phyloP scores from a whole-genome alignment of 2,329 filamentous ascomycete species.

The Fusarium liriodendri region DNA sequence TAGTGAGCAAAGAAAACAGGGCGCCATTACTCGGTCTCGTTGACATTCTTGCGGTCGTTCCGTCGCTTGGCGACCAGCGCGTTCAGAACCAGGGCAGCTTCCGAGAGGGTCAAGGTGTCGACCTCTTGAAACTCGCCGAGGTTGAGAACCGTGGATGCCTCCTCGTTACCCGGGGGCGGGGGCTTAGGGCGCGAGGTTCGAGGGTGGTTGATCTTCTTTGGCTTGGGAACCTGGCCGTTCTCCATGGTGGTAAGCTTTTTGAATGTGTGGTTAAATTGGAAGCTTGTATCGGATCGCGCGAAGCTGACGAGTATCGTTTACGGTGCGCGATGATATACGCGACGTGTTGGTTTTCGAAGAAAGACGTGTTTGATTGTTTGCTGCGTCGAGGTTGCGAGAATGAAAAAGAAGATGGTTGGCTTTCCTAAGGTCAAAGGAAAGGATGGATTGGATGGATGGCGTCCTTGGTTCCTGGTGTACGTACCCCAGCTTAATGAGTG shows the following conservation, averaged over 20 bases:
- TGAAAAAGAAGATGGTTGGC: conserved; percentile 4
- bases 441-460: conserved; percentile 22
- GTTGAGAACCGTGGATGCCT: conserved; percentile 82
- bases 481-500: conserved; percentile 39
- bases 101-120: conserved; percentile 90
- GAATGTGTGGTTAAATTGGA: not conserved
- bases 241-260: conserved; percentile 23
- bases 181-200: conserved; percentile 75
- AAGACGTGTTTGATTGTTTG: not conserved
- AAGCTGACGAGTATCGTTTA: not conserved
- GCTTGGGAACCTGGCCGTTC: conserved; percentile 23
- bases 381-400: not conserved
- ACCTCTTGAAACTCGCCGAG: conserved; percentile 95
- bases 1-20: not conserved
- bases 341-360: not conserved
- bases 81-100: conserved; percentile 91
- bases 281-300: not conserved
- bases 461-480: conserved; percentile 19
- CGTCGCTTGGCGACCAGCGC: conserved; percentile 85
- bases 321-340: conserved; percentile 2
- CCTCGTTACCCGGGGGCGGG: conserved; percentile 81
- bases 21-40: conserved; percentile 78
- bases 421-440: not conserved
- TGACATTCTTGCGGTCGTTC: conserved; percentile 82
- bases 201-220: conserved; percentile 37